Percentiles rank a stretch among this genome's conserved stretches.
phyloP scores from a whole-genome alignment of 2,329 filamentous ascomycete species.

The Aspergillus carbonarius region DNA sequence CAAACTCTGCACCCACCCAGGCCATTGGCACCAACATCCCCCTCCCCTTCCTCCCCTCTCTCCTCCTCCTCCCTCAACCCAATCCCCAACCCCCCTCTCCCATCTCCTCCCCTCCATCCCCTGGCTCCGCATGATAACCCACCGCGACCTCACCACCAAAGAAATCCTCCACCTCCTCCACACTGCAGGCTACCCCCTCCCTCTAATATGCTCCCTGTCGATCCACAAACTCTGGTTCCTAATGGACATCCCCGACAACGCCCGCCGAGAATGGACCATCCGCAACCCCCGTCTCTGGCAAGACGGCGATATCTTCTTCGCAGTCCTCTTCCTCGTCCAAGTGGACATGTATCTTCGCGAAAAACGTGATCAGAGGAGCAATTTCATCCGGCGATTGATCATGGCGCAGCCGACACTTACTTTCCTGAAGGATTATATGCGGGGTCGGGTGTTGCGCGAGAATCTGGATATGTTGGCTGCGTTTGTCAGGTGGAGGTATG shows the following conservation, averaged over 20 bases:
- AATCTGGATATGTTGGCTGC: conserved; percentile 56
- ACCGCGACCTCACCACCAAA: conserved; percentile 55
- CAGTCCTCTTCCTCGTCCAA: conserved; percentile 68
- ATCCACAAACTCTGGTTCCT: conserved; percentile 71
- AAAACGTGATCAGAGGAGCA: conserved; percentile 52
- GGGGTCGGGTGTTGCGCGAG: conserved; percentile 53
- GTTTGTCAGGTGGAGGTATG: conserved; percentile 59
- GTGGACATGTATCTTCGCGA: conserved; percentile 68
- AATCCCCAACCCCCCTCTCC: conserved; percentile 14
- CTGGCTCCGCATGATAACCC: conserved; percentile 68
- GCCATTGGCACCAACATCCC: conserved; percentile 19
- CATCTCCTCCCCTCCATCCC: conserved; percentile 59
- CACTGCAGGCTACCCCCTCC: conserved; percentile 58
- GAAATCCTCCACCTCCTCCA: conserved; percentile 65
- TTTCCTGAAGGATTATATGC: conserved; percentile 61
- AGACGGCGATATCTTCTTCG: conserved; percentile 60
- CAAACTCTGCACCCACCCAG: conserved; percentile 55
- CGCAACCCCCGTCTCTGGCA: conserved; percentile 56
- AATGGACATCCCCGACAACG: conserved; percentile 64
- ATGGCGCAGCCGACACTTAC: conserved; percentile 59
- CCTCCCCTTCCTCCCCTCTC: neutral
- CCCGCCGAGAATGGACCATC: conserved; percentile 56
- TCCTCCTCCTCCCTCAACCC: neutral
- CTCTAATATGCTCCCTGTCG: conserved; percentile 46
- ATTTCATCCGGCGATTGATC: conserved; percentile 57